These are phyloP conservation scores for Zymoseptoria pseudotritici DNA, from an alignment of 2,329 filamentous ascomycete genomes.

Conservation along the genomic window DNA sequence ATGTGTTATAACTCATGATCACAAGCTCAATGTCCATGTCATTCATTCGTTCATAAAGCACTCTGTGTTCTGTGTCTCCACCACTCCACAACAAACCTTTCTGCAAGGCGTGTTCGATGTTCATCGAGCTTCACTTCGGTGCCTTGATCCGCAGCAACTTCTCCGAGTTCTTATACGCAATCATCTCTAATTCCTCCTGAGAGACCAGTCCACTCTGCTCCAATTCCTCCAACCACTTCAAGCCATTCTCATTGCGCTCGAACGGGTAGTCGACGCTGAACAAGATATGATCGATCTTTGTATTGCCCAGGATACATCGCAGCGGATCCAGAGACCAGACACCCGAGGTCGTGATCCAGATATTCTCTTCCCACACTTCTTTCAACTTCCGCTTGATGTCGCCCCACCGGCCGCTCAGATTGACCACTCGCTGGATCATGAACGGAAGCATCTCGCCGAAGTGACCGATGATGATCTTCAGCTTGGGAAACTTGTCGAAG, in stretches of 20 bases:
- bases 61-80: background rate
- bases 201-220: slow-evolving; percentile 45
- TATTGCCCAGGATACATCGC: slow-evolving; percentile 33
- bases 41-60: background rate
- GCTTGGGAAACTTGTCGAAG: slow-evolving; percentile 47
- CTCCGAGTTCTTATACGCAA: slow-evolving; percentile 47
- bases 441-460: slow-evolving; percentile 54
- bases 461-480: slow-evolving; percentile 52
- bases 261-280: slow-evolving; percentile 57
- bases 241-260: slow-evolving; percentile 43
- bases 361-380: slow-evolving; percentile 41
- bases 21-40: background rate
- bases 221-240: slow-evolving; percentile 45
- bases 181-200: slow-evolving; percentile 42
- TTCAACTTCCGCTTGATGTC: slow-evolving; percentile 35
- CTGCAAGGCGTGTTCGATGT: background rate
- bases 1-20: background rate
- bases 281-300: slow-evolving; percentile 43
- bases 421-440: slow-evolving; percentile 43
- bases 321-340: slow-evolving; percentile 48
- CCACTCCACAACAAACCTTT: background rate
- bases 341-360: slow-evolving; percentile 55
- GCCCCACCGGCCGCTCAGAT: slow-evolving; percentile 24
- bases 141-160: slow-evolving; percentile 35
- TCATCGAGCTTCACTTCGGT: slow-evolving; percentile 10